These are phyloP conservation scores for Ophiostoma novo-ulmi DNA, from an alignment of 2,329 filamentous ascomycete genomes.

Conservation along the genomic window DNA sequence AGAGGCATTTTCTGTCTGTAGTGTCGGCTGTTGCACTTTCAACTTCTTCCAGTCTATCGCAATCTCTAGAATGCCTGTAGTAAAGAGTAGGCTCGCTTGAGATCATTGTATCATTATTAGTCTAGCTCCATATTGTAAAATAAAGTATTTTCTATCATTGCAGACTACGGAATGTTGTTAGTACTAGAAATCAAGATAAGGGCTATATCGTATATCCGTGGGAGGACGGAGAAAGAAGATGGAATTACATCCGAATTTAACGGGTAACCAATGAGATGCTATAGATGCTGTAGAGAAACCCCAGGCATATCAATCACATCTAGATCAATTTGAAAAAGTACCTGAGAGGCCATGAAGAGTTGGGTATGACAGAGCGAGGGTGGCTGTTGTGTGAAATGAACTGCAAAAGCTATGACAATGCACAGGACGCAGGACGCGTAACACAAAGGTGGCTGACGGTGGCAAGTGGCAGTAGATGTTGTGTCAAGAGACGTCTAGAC, in stretches of 20 bases:
- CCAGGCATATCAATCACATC: neutral
- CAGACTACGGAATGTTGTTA: neutral
- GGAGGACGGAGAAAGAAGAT: neutral
- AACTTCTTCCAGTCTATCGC: neutral
- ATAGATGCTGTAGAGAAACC: neutral
- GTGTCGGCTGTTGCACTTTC: no score
- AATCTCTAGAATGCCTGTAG: neutral
- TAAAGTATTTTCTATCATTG: neutral
- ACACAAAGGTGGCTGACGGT: neutral
- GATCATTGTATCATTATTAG: neutral
- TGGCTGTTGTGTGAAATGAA: neutral
- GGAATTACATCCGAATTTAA: neutral
- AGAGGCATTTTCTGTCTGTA: conserved; percentile 1
- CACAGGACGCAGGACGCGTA: neutral
- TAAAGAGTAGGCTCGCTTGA: neutral
- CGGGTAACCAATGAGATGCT: neutral
- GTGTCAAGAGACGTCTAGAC: neutral
- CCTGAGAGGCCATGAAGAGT: neutral
- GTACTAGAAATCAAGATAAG: neutral
- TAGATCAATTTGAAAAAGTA: neutral
- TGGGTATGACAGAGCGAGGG: neutral
- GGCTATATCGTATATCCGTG: neutral
- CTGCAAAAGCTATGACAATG: neutral
- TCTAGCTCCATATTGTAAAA: neutral
- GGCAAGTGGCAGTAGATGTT: neutral